Conservation (phyloP, 441 rosid species). For the Metrosideros polymorpha region DNA sequence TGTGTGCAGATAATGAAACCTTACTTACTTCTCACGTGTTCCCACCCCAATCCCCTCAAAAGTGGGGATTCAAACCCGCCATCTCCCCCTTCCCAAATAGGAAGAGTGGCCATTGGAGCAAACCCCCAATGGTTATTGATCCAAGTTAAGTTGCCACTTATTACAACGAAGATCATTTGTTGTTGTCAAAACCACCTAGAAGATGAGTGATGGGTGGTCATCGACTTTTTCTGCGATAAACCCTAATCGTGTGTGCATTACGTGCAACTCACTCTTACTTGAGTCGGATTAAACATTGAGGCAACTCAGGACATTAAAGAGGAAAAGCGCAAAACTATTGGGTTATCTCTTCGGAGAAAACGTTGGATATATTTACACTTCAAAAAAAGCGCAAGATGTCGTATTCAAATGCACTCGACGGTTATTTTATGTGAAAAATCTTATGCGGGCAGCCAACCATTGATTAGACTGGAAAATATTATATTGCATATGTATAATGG, state of each 20-base stretch:
- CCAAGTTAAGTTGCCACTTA: neutral
- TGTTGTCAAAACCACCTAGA: neutral
- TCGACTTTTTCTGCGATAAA: neutral
- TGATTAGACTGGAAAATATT: neutral
- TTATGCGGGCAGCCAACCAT: neutral
- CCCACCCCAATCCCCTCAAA: too few species aligned
- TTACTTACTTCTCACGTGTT: too few species aligned
- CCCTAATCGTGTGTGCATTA: neutral
- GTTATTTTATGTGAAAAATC: neutral
- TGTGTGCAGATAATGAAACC: too few species aligned
- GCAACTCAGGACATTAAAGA: neutral
- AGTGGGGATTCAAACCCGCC: too few species aligned
- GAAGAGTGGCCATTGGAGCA: too few species aligned
- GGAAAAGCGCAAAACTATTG: neutral
- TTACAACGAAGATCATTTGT: neutral
- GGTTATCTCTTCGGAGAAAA: neutral
- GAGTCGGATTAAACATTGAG: neutral
- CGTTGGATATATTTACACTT: neutral
- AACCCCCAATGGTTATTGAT: too few species aligned
- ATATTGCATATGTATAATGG: neutral
- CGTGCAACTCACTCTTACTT: neutral
- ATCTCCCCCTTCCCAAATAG: too few species aligned
- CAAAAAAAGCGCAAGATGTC: neutral
- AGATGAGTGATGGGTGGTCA: neutral
- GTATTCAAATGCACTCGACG: neutral